Evolutionary conservation across 805 yeast genomes (phyloP).

Genomic region (Kuraishia floccosa): DNA sequence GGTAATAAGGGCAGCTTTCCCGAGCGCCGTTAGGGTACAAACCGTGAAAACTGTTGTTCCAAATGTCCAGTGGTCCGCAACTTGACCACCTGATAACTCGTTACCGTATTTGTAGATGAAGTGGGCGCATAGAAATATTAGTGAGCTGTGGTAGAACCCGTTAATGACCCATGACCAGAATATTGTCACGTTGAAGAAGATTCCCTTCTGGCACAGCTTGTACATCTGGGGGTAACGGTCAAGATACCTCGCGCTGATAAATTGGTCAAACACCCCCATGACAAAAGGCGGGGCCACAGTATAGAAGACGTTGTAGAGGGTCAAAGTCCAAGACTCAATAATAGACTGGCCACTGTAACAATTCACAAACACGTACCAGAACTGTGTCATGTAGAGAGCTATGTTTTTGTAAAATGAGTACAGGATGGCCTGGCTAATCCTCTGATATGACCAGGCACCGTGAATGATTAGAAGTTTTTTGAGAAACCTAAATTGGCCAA

Average conservation of each 20-base stretch:
- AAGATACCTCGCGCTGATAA: slow-evolving; percentile 78
- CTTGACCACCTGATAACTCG: slow-evolving; percentile 52
- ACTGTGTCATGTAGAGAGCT: slow-evolving; percentile 93
- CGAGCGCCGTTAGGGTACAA: slow-evolving; percentile 79
- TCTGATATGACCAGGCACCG: slow-evolving; percentile 96
- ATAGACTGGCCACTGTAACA: slow-evolving; percentile 93
- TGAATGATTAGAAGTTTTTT: slow-evolving; percentile 81
- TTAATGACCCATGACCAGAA: slow-evolving; percentile 97
- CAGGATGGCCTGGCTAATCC: slow-evolving; percentile 84
- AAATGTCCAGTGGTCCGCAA: slow-evolving; percentile 90
- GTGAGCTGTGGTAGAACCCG: slow-evolving; percentile 89
- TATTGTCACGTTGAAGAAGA: slow-evolving; percentile 79
- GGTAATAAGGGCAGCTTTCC: slow-evolving; percentile 89
- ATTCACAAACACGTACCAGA: slow-evolving; percentile 92
- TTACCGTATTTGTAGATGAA: slow-evolving; percentile 61
- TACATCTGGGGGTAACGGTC: slow-evolving; percentile 91
- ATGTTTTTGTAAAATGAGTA: slow-evolving; percentile 95
- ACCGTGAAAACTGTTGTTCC: slow-evolving; percentile 86
- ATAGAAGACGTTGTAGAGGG: slow-evolving; percentile 89
- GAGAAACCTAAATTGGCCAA: slow-evolving; percentile 88
- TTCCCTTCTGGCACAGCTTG: slow-evolving; percentile 79
- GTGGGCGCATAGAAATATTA: slow-evolving; percentile 64
- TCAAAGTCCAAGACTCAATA: slow-evolving; percentile 96
- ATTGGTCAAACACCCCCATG: slow-evolving; percentile 93
- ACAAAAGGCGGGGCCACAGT: slow-evolving; percentile 95